Percentiles rank a stretch among this genome's conserved stretches.
These are phyloP conservation scores for Arthrinium phaeospermum DNA, from an alignment of 2,329 filamentous ascomycete species.

Conservation along the genomic window DNA sequence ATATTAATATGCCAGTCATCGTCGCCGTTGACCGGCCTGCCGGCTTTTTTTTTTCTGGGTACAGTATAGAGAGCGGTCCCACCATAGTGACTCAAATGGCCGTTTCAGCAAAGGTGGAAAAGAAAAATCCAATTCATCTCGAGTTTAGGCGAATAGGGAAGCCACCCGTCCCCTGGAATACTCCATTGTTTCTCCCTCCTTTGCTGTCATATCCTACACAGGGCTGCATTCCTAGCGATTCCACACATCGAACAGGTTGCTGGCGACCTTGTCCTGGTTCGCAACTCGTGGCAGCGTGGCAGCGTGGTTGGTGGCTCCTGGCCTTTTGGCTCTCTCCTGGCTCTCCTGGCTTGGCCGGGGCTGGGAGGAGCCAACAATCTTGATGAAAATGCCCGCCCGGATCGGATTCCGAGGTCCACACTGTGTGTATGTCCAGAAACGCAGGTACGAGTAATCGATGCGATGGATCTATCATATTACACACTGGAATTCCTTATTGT, in stretches of 20 bases:
- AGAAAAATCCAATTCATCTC: neutral
- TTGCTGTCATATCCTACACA: conserved; percentile 4
- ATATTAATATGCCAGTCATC: neutral
- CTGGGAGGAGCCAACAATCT: neutral
- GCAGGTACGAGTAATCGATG: conserved; percentile 3
- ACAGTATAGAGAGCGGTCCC: conserved; percentile 1
- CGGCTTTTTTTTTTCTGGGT: neutral
- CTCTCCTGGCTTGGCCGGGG: conserved; percentile 1
- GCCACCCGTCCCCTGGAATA: neutral
- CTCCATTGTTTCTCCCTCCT: conserved; percentile 19
- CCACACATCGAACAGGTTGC: conserved; percentile 3
- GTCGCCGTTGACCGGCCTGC: neutral
- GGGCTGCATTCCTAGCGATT: conserved; percentile 4
- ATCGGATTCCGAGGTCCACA: conserved; percentile 13
- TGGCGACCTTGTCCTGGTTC: neutral
- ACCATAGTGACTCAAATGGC: conserved; percentile 4
- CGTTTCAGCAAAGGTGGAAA: conserved; percentile 17
- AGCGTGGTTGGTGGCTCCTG: too few relatives aligned
- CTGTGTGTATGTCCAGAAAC: neutral
- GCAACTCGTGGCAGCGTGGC: too few relatives aligned
- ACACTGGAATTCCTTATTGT: conserved; percentile 6
- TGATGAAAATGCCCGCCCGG: conserved; percentile 7
- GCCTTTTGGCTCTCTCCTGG: neutral
- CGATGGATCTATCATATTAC: neutral
- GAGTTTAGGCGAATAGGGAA: conserved; percentile 17